Percentiles rank a stretch among this genome's conserved stretches.
These are phyloP conservation scores for Coemansia sp. DNA, from an alignment of 192 early-diverging fungal genomes.

Conservation along the genomic window DNA sequence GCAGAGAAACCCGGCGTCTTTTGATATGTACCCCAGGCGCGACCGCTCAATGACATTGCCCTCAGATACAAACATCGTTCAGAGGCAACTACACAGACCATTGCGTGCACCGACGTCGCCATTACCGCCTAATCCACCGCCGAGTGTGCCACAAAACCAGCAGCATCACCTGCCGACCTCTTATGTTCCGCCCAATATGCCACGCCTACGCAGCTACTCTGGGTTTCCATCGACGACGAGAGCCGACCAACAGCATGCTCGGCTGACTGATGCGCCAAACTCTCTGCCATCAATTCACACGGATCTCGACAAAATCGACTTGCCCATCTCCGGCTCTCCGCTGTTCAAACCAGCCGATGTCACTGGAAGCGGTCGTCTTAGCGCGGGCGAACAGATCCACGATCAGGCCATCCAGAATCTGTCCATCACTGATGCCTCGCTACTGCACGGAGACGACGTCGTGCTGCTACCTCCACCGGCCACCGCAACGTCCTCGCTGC, in stretches of 20 bases:
- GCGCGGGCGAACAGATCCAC: conserved; percentile 35
- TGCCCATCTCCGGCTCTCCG: conserved; percentile 28
- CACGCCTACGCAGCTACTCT: conserved; percentile 4
- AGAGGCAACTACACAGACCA: neutral
- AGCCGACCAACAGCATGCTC: no score
- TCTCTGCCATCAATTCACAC: neutral
- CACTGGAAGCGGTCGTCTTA: conserved; percentile 7
- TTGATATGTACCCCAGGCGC: conserved; percentile 16
- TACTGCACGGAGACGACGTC: neutral
- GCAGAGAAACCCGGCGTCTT: neutral
- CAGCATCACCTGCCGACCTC: no score
- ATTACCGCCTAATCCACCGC: no score
- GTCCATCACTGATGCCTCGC: conserved; percentile 11
- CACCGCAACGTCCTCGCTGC: no score
- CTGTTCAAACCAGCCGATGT: conserved; percentile 18
- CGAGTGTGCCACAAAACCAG: no score
- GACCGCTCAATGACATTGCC: conserved; percentile 44
- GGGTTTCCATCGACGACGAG: neutral
- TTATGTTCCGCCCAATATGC: conserved; percentile 7
- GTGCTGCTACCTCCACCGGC: no score
- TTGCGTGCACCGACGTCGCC: no score
- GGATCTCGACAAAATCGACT: conserved; percentile 6
- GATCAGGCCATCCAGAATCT: conserved; percentile 39
- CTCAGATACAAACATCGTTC: conserved; percentile 1
- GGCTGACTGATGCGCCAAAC: neutral